Evolutionary conservation across 495 filamentous ascomycete species (phyloP), one percentile per base, ranked within the genome.

Genomic region (Hyaloscypha hepaticicola): DNA sequence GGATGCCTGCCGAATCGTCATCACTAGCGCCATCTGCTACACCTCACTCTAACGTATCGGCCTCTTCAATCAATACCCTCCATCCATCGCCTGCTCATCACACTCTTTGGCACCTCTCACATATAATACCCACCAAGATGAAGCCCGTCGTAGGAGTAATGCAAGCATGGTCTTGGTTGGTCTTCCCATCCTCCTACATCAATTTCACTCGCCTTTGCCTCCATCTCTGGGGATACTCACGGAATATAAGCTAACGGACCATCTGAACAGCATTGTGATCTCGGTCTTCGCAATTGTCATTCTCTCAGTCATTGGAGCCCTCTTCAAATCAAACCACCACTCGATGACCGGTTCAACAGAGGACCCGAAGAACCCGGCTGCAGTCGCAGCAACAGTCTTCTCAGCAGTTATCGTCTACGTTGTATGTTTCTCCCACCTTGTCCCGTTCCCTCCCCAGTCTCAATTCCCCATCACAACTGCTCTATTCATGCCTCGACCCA

Each of bases 91-190:
- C 49, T 3, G 16, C 52, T 60, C 55, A 60, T 38, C 26, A 62
- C 26, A 29, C 38, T 19, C 38, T 19, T 14, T 16, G 38, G 38
- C 38, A 45, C 38, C 9, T 16, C 9, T 45, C 38, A 16, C 38
- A n/a, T n/a, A n/a, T n/a, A 11, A 19, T 11, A 45, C 38, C 12
- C 12, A 16, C 49, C 59, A 69, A 53, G 51, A 96, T 96, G 91
- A 96, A 96, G 87, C 93, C 93, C 60, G 79, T 97, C 72, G 90
- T 97, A 55, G 89, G 90, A 68, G 86, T 90, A 62, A 79, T 95
- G 81, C 93, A 96, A 79, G 93, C 93, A 73, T 97, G 92, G 92
- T 91, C 88, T 78, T 96, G 93, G 92, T 96, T 64, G 75, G 58
- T 51, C 55, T 41, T 45, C 55, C 55, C 28, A 56, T 62, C 31